phyloP scores from a whole-genome alignment of 1,284 basidiomycete genomes.

The Sanghuangporus sanghuang region DNA sequence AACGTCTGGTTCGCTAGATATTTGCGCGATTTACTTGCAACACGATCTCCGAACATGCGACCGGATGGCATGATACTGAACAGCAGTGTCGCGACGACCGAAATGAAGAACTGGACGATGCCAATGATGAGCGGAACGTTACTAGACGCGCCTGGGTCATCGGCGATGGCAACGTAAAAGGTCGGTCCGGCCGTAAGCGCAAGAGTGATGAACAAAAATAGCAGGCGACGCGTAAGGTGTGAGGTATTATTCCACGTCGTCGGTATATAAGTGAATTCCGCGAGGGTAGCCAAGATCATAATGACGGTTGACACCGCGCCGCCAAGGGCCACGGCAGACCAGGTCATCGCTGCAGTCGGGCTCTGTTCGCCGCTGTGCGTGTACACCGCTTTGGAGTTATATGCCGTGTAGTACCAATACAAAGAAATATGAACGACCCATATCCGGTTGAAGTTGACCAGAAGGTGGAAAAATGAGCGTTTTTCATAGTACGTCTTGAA shows the following conservation, averaged over 20 bases:
- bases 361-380: slow-evolving; percentile 38
- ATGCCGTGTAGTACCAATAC: slow-evolving; percentile 94
- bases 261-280: slow-evolving; percentile 93
- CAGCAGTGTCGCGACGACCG: slow-evolving; percentile 73
- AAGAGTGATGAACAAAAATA: slow-evolving; percentile 82
- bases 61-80: slow-evolving; percentile 89
- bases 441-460: slow-evolving; percentile 97
- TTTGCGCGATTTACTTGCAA: slow-evolving; percentile 88
- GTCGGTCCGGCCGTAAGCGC: slow-evolving; percentile 85
- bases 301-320: slow-evolving; percentile 87
- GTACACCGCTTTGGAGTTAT: slow-evolving; percentile 89
- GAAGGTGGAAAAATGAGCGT: slow-evolving; percentile 87
- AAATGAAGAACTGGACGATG: slow-evolving; percentile 90
- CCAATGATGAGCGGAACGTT: slow-evolving; percentile 79
- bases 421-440: slow-evolving; percentile 93
- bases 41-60: slow-evolving; percentile 92
- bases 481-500: slow-evolving; percentile 98
- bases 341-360: slow-evolving; percentile 68
- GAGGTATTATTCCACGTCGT: slow-evolving; percentile 97
- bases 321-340: slow-evolving; percentile 87
- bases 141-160: slow-evolving; percentile 53
- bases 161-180: slow-evolving; percentile 80
- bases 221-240: slow-evolving; percentile 80
- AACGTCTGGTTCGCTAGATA: slow-evolving; percentile 96
- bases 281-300: slow-evolving; percentile 89